A percentile compares a stretch with the other conserved stretches of the same genome.
Conservation (phyloP, 139 green algal species). For the Ettlia oleoabundans region DNA sequence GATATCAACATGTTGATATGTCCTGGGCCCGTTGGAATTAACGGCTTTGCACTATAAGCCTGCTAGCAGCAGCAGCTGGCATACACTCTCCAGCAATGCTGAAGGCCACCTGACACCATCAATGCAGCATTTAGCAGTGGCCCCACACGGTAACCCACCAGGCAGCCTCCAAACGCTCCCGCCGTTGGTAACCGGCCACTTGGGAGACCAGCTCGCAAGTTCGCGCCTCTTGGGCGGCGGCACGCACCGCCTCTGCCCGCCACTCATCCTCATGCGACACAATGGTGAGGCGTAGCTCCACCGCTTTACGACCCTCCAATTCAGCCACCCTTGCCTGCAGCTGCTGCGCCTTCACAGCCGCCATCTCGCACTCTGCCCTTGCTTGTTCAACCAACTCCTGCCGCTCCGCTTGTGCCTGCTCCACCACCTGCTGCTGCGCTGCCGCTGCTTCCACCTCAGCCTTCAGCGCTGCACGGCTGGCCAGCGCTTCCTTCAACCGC, state of each 20-base stretch:
- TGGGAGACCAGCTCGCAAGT: background rate
- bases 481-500: background rate
- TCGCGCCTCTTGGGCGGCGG: background rate
- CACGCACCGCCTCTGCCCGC: background rate
- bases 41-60: too few species aligned
- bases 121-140: too few species aligned
- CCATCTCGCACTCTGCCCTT: background rate
- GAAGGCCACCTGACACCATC: background rate
- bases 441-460: background rate
- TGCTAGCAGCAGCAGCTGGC: too few species aligned
- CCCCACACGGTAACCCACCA: constrained; percentile 9
- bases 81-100: too few species aligned
- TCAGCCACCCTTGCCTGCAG: background rate
- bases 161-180: background rate
- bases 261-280: constrained; percentile 18
- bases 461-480: background rate
- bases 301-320: constrained; percentile 8
- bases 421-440: background rate
- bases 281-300: constrained; percentile 20
- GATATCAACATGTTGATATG: background rate
- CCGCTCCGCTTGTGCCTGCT: background rate
- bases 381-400: background rate
- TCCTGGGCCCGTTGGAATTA: too few species aligned
- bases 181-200: background rate
- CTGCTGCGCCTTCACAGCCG: background rate